These are phyloP conservation scores for Rhizoctonia solani DNA, from an alignment of 1,284 basidiomycete species.

Conservation along the genomic window DNA sequence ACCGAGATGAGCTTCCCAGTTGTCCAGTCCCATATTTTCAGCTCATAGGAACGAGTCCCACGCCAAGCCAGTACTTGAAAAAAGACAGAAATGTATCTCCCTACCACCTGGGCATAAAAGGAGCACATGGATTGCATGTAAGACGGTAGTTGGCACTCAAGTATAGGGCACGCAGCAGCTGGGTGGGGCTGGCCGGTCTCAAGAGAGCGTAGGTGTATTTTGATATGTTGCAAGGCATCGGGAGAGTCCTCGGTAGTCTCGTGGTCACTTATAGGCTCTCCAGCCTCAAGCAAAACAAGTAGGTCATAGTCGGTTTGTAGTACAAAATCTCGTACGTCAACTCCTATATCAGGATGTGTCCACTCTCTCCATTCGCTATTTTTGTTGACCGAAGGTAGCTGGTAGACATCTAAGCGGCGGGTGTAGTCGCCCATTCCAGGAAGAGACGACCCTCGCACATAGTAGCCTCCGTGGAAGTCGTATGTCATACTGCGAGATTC, in stretches of 20 bases:
- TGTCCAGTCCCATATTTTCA: slow-evolving; percentile 18
- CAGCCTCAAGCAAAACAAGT: background rate
- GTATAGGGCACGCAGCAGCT: too few species aligned
- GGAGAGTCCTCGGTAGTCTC: background rate
- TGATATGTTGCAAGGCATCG: background rate
- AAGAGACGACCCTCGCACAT: slow-evolving; percentile 9
- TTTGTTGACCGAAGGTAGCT: slow-evolving; percentile 15
- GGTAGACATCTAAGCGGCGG: slow-evolving; percentile 8
- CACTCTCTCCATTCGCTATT: slow-evolving; percentile 13
- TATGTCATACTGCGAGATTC: background rate
- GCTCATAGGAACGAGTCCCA: too few species aligned
- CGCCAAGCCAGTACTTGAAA: too few species aligned
- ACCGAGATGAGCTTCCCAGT: slow-evolving; percentile 4
- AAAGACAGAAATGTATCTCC: too few species aligned
- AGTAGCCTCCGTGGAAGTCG: slow-evolving; percentile 25
- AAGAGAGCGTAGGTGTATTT: too few species aligned
- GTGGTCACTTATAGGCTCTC: background rate
- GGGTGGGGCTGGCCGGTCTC: too few species aligned
- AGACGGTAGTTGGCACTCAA: too few species aligned
- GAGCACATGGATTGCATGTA: too few species aligned
- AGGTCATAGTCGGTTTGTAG: slow-evolving; percentile 19
- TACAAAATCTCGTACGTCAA: slow-evolving; percentile 9
- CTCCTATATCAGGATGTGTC: slow-evolving; percentile 2
- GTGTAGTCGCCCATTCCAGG: background rate
- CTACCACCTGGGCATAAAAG: too few species aligned